These are phyloP conservation scores for Huntiella decipiens DNA, from an alignment of 2,329 filamentous ascomycete genomes.

Conservation along the genomic window DNA sequence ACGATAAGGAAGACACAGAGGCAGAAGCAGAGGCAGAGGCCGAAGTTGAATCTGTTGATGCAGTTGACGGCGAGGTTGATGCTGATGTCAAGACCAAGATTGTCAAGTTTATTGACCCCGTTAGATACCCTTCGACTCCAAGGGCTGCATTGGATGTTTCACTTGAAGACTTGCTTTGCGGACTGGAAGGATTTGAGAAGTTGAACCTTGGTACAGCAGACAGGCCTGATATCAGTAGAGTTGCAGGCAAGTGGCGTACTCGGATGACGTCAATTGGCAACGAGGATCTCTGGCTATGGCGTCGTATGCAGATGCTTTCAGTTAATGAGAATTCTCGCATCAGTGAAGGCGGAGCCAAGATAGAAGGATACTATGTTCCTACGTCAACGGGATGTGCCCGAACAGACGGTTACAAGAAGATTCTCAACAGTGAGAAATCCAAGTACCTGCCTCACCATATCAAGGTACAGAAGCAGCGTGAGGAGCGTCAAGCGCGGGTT, in stretches of 20 bases:
- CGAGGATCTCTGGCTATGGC: constrained; percentile 39
- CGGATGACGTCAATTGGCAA: constrained; percentile 22
- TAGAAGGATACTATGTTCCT: constrained; percentile 59
- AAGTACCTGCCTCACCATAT: constrained; percentile 96
- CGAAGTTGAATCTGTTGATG: constrained; percentile 20
- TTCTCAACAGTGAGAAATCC: constrained; percentile 90
- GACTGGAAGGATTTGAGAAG: constrained; percentile 20
- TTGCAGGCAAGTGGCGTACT: constrained; percentile 27
- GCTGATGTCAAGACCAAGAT: constrained; percentile 15
- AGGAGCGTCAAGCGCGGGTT: constrained; percentile 66
- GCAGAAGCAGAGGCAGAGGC: constrained; percentile 15
- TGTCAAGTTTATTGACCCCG: constrained; percentile 22
- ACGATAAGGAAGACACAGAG: constrained; percentile 3
- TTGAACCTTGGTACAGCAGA: constrained; percentile 27
- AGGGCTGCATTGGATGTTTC: constrained; percentile 28
- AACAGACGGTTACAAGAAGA: constrained; percentile 87
- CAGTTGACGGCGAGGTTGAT: constrained; percentile 27
- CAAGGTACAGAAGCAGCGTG: constrained; percentile 77
- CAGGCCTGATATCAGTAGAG: constrained; percentile 27
- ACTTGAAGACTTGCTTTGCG: constrained; percentile 25
- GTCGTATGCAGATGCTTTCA: constrained; percentile 33
- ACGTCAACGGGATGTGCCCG: constrained; percentile 73
- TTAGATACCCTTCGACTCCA: constrained; percentile 30
- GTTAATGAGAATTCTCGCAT: constrained; percentile 24
- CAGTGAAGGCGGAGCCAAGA: constrained; percentile 15